Evolutionary conservation across 2,329 filamentous ascomycete species (phyloP).

Genomic region (Trichoderma simmonsii): DNA sequence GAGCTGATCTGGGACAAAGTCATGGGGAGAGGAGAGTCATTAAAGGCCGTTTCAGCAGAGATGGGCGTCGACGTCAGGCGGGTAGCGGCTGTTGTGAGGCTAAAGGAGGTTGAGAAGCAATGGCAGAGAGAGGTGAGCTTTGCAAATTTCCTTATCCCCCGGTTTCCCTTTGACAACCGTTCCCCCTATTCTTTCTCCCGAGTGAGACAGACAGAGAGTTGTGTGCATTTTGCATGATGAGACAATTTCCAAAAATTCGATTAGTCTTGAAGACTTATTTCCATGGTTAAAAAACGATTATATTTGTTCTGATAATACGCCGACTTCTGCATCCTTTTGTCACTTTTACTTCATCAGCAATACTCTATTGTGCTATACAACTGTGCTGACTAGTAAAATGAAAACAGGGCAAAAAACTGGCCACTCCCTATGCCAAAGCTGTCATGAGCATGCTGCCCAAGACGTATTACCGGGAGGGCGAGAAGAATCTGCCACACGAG

Average conservation of each 20-base stretch:
- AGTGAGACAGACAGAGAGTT: background rate
- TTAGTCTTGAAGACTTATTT: constrained; percentile 97
- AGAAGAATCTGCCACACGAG: constrained; percentile 51
- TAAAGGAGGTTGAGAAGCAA: constrained; percentile 82
- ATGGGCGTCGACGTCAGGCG: constrained; percentile 77
- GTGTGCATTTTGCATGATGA: constrained; percentile 46
- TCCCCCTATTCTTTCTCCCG: constrained; percentile 20
- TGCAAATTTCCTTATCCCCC: background rate
- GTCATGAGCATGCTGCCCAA: constrained; percentile 77
- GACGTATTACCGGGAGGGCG: constrained; percentile 54
- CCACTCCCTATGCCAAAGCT: constrained; percentile 71
- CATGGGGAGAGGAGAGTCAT: constrained; percentile 60
- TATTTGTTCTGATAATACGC: constrained; percentile 27
- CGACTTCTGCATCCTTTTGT: background rate
- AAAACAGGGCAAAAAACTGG: constrained; percentile 69
- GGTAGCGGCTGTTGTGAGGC: constrained; percentile 78
- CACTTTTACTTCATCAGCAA: background rate
- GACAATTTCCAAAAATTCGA: constrained; percentile 74
- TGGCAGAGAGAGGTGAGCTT: constrained; percentile 70
- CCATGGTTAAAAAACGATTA: constrained; percentile 73
- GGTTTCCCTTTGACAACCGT: background rate
- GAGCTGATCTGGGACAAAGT: constrained; percentile 72
- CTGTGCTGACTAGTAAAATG: constrained; percentile 24
- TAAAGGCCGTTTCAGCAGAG: constrained; percentile 74
- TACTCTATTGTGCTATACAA: background rate